Base-by-base conservation (phyloP, 257 asterid genomes). In the Solanum gracilifrons region DNA sequence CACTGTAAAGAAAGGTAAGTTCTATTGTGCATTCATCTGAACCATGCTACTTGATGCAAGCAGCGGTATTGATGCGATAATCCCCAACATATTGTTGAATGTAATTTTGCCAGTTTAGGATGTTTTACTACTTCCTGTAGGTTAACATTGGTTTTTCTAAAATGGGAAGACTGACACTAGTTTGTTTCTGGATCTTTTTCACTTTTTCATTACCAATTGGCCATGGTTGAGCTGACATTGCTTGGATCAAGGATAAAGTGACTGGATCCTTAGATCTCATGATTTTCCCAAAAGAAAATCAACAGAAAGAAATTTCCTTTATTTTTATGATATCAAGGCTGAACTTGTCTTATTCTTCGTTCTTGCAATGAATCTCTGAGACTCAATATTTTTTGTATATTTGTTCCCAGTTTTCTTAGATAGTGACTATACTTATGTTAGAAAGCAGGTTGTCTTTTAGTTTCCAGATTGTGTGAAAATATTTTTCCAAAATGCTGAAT, bases 1-100 rank as follows among this genome's bases (percentile, higher is more conserved):
- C 87, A 90, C 93, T 15, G 86, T 97, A 32, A 96, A 93, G 90
- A 95, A 94, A 94, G 98, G 99, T 95, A 71, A 60, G 71, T 31
- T 51, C 69, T 82, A 37, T 18, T 29, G 37, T 46, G 85, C 85
- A 46, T 16, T 48, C 85, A 20, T 48, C 43, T 82, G 85, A 51
- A 48, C 33, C 39, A 32, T 82, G 85, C 69, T 82, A 10, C 43
- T 82, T 31, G 85, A 82, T 82, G 71, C 69, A 31, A 48, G 68
- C 69, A 48, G 85, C 3, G 20, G 43, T 48, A 29, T 41, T 80
- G 85, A 46, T 80, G 68, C 3, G 11, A 29, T 48, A 48, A 31
- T 82, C 27, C 48, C 66, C 21, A 32, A 82, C 31, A 48, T 36
- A 13, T 10, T 82, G 29, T 48, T 15, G n/a, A 39, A 76, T n/a